Evolutionary conservation across 2,329 filamentous ascomycete genomes (phyloP), one percentile per base, ranked within the genome.

Genomic region (Beauveria pseudobassiana): DNA sequence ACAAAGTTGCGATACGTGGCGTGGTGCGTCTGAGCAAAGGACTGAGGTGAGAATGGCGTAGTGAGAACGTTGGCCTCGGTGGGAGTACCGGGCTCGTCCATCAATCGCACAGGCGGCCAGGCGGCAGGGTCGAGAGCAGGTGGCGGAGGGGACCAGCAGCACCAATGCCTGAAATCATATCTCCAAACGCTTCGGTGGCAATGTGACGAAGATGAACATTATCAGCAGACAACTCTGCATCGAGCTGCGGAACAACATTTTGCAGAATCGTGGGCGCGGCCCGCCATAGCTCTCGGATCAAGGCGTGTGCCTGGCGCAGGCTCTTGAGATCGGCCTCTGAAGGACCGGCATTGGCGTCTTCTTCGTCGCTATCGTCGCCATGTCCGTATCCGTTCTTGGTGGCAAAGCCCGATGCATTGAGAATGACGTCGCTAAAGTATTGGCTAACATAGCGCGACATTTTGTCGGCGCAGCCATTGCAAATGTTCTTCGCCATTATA

Each of bases 401-500:
- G 22, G 78, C 78, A 51, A 84, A 81, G 14, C 79, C 84, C 43
- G 87, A 92, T 3, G 92, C 90, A 70, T 97, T 92, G 64, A 98
- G 87, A 62, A 99, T 96, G 57, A 98, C 92, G 62, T 96, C 92
- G 74, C 92, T 96, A 73, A 99, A 99, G 73, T 98, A 99, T 70
- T 96, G 92, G 67, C 91, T 93, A 61, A 98, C 88, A 67, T 96
- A 91, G 64, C 92, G 88, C 1, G 91, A 88, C 93, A 99, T 97
- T 75, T 96, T 96, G 67, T 97, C 93, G 1, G 90, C 86, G 67
- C 88, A 96, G 20, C 84, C 84, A 69, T 92, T 95, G 78, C 95
- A 99, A 50, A 99, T 87, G 2, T 90, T 90, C 75, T 96, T 96
- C 24, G 95, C 93, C 89, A 98, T 96, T 71, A 95, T 89, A 76